A percentile compares a stretch with the other conserved stretches of the same genome.
Evolutionary conservation across 2,329 filamentous ascomycete genomes (phyloP).

Genomic region (Ophiostoma ulmi): DNA sequence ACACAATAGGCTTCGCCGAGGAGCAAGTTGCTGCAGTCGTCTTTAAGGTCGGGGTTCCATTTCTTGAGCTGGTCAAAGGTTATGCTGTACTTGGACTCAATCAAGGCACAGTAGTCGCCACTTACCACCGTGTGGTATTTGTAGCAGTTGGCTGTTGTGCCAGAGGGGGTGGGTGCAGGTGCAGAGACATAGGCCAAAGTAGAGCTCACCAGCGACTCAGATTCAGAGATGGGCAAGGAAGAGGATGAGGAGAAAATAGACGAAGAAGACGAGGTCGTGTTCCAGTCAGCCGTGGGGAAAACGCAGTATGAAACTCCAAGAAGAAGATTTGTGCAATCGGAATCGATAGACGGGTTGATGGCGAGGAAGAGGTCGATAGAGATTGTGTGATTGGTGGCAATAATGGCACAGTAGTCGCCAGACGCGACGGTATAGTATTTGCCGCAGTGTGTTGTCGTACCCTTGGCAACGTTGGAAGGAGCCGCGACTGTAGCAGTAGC

Average conservation of each 20-base stretch:
- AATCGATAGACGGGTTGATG: conserved; percentile 17
- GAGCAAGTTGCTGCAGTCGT: not conserved
- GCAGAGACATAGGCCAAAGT: not conserved
- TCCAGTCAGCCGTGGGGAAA: conserved; percentile 10
- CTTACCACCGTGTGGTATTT: conserved; percentile 19
- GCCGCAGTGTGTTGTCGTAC: conserved; percentile 11
- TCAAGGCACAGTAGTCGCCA: conserved; percentile 19
- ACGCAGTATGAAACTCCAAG: conserved; percentile 17
- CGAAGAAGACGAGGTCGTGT: not conserved
- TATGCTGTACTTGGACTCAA: conserved; percentile 16
- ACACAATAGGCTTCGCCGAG: conserved; percentile 13
- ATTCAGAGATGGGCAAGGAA: not conserved
- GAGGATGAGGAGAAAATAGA: too few relatives aligned
- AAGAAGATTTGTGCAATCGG: conserved; percentile 17
- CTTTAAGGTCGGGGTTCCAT: conserved; percentile 19
- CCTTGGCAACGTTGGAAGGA: not conserved
- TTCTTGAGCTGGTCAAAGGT: not conserved
- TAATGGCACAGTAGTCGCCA: conserved; percentile 17
- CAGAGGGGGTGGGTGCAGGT: not conserved
- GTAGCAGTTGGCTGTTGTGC: conserved; percentile 17
- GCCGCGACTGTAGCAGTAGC: not conserved
- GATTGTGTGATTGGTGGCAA: conserved; percentile 1
- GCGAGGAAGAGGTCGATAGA: not conserved
- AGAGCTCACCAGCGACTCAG: not conserved
- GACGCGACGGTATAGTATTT: conserved; percentile 10